Evolutionary conservation across 1,284 basidiomycete species (phyloP).

Genomic region (Rhodotorula sp.): DNA sequence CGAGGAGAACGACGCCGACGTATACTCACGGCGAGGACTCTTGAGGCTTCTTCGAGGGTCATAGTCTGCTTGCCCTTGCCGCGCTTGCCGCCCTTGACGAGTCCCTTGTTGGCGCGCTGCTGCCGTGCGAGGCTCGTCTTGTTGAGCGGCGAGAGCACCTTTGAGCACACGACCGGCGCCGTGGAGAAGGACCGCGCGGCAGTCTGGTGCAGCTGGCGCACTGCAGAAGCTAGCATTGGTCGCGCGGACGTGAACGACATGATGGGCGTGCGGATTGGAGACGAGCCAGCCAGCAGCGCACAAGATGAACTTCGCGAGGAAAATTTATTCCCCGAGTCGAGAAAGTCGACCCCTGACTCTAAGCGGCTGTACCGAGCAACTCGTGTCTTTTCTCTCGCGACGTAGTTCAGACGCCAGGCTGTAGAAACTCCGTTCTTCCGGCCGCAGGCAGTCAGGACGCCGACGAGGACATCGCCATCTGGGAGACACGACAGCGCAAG

Average conservation of each 20-base stretch:
- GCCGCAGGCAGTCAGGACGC: too few relatives aligned
- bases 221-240: not conserved
- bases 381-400: too few relatives aligned
- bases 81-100: slow-evolving; percentile 18
- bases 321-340: not conserved
- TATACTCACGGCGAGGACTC: slow-evolving; percentile 36
- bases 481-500: too few relatives aligned
- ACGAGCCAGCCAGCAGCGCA: not conserved
- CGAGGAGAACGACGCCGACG: too few relatives aligned
- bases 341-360: too few relatives aligned
- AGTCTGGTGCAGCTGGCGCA: not conserved
- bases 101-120: slow-evolving; percentile 25
- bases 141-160: slow-evolving; percentile 35
- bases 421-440: too few relatives aligned
- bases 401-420: too few relatives aligned
- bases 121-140: slow-evolving; percentile 32
- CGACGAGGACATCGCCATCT: too few relatives aligned
- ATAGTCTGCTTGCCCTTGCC: slow-evolving; percentile 21
- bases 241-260: slow-evolving; percentile 16
- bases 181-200: slow-evolving; percentile 8
- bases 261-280: not conserved
- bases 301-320: not conserved
- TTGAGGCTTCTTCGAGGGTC: slow-evolving; percentile 36
- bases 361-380: too few relatives aligned
- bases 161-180: slow-evolving; percentile 4